These are phyloP conservation scores for Aspergillus affinis DNA, from an alignment of 495 filamentous ascomycete species.

Conservation along the genomic window DNA sequence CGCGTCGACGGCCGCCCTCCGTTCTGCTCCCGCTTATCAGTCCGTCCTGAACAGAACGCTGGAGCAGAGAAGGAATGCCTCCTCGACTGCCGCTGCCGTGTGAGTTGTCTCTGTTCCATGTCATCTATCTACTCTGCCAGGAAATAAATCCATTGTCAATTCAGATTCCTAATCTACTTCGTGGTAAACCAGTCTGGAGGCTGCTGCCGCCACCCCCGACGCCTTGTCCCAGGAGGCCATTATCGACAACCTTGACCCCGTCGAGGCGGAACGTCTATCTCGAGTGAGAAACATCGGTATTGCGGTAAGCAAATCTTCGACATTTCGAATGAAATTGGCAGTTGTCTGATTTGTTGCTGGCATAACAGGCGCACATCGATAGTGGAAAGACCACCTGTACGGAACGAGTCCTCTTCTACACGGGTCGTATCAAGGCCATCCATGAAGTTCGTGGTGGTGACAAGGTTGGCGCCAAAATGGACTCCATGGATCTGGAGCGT, in stretches of 20 bases:
- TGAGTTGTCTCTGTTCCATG: constrained; percentile 22
- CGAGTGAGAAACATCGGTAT: constrained; percentile 96
- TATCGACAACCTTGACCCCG: constrained; percentile 70
- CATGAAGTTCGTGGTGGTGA: constrained; percentile 97
- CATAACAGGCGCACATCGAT: constrained; percentile 87
- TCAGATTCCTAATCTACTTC: constrained; percentile 13
- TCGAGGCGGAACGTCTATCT: constrained; percentile 72
- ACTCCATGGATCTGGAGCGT: constrained; percentile 98
- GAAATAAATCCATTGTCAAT: background rate
- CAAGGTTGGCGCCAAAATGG: constrained; percentile 98
- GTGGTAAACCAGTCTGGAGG: constrained; percentile 46
- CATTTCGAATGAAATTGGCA: no score
- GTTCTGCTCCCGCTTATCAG: constrained; percentile 43
- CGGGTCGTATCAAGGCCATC: constrained; percentile 92
- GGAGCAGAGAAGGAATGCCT: constrained; percentile 44
- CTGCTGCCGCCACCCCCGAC: constrained; percentile 60
- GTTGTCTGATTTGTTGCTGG: background rate
- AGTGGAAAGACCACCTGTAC: constrained; percentile 97
- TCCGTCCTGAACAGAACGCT: constrained; percentile 36
- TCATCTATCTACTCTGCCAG: constrained; percentile 4
- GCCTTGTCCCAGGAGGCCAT: constrained; percentile 64
- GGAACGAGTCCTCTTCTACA: constrained; percentile 98
- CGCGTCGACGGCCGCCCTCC: constrained; percentile 43
- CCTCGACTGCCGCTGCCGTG: constrained; percentile 42
- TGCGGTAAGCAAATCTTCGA: constrained; percentile 61